Percentiles rank a stretch among this genome's conserved stretches.
Conservation (phyloP, 176 grass and related monocot genomes). For the Tillandsia leiboldiana region DNA sequence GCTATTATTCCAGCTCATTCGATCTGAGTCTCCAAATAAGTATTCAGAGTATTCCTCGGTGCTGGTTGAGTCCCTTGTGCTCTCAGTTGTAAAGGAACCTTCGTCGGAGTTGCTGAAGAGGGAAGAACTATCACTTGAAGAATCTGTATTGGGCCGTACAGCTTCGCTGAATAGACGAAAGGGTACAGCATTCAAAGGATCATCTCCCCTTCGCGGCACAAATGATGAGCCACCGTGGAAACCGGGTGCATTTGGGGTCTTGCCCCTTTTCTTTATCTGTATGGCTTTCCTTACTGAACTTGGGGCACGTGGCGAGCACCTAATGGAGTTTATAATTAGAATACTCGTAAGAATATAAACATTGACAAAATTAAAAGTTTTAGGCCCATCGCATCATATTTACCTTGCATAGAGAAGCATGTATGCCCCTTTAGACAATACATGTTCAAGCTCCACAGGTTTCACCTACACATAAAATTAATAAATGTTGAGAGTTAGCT, state of each 20-base stretch:
- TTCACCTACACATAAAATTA: conserved; percentile 46
- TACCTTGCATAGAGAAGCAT: conserved; percentile 94
- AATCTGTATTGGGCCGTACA: conserved; percentile 9
- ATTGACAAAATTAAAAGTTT: background rate
- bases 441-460: conserved; percentile 39
- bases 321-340: conserved; percentile 14
- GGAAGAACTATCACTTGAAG: conserved; percentile 45
- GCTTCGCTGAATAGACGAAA: conserved; percentile 9
- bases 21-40: conserved; percentile 32
- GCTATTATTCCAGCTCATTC: conserved; percentile 18
- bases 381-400: background rate
- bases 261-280: conserved; percentile 14
- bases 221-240: conserved; percentile 6
- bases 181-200: conserved; percentile 8
- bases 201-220: background rate
- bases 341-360: background rate
- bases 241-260: background rate
- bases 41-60: conserved; percentile 36
- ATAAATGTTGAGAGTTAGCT: background rate
- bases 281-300: conserved; percentile 35
- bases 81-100: conserved; percentile 51
- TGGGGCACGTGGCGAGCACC: conserved; percentile 75
- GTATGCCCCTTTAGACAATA: conserved; percentile 67
- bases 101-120: conserved; percentile 60
- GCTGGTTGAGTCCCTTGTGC: conserved; percentile 41